phyloP scores from a whole-genome alignment of 2,329 filamentous ascomycete species.

The Fusarium musae region DNA sequence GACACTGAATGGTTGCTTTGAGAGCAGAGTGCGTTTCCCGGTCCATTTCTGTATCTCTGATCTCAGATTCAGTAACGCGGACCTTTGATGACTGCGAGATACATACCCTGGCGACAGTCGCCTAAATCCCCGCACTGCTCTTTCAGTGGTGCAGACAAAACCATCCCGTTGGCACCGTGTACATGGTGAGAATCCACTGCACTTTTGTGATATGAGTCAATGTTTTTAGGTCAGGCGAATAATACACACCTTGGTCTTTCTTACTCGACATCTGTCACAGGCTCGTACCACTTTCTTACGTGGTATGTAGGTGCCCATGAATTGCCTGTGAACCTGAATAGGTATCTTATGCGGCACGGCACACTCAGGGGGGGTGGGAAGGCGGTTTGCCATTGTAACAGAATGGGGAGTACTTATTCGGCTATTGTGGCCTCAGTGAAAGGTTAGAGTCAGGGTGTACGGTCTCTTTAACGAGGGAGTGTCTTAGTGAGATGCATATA shows the following conservation, averaged over 20 bases:
- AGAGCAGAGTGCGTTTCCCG: not conserved
- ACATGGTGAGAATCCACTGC: not conserved
- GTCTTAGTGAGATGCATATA: too few species aligned
- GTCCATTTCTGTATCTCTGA: not conserved
- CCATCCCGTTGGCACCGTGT: not conserved
- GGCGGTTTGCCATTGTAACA: rapidly evolving
- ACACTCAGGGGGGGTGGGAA: rapidly evolving
- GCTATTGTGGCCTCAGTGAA: not conserved
- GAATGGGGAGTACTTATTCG: rapidly evolving
- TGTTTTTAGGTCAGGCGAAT: rapidly evolving
- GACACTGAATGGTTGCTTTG: not conserved
- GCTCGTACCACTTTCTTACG: not conserved
- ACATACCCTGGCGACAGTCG: not conserved
- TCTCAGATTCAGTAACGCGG: rapidly evolving
- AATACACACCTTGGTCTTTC: not conserved
- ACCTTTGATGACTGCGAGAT: rapidly evolving
- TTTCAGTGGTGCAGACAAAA: not conserved
- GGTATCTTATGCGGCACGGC: too few species aligned
- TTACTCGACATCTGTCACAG: not conserved
- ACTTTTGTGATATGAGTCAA: not conserved
- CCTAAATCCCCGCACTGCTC: rapidly evolving
- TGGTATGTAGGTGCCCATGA: too few species aligned
- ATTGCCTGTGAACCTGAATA: not conserved
- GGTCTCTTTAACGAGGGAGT: too few species aligned
- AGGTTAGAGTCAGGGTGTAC: rapidly evolving